Base-by-base conservation (phyloP, 108 stramenopile species). In the Cyclostephanos tholiformis region DNA sequence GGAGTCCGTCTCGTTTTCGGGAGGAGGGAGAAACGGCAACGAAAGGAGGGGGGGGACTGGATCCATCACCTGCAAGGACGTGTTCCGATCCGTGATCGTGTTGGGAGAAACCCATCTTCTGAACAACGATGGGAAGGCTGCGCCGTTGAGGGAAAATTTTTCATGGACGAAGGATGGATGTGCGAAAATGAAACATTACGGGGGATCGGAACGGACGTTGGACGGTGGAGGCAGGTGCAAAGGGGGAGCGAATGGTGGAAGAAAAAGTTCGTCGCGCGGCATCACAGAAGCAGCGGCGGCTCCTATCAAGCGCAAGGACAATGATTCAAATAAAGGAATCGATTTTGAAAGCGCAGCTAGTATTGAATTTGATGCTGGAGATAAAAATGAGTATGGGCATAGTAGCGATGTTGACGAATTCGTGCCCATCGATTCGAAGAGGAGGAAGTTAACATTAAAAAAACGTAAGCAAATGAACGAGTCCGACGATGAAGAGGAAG, bases 51-150 rank as follows among this genome's bases (percentile, higher is more conserved):
- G 46, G 74, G 71, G 89, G 76, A 59, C 71, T 19, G 65, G 88
- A 74, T 84, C 86, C 79, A 85, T 86, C 79, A 69, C 23, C 52
- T 86, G 82, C 49, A 71, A 87, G 84, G 82, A 82, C 50, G 76
- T 88, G 22, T 87, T 88, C 72, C 86, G 87, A n/a, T 87, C 87
- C 0, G 84, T 82, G 12, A 87, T 90, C 75, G 80, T 90, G 5
- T 87, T 90, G 80, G 89, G 85, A 13, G 80, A 77, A 22, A 84
- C 81, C 32, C 69, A 75, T 19, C 69, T 85, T 72, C 58, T 77
- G 58, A 57, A 80, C 1, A 29, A 23, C 29, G 65, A 65, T 20
- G 73, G 60, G 7, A 48, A 52, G 32, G 35, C 39, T 12, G 26
- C 20, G 9, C 30, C 29, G 23, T 22, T 22, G 36, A 27, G 14